Evolutionary conservation across 306 rosid genomes (phyloP).

Genomic region (Vachellia pachyceras): DNA sequence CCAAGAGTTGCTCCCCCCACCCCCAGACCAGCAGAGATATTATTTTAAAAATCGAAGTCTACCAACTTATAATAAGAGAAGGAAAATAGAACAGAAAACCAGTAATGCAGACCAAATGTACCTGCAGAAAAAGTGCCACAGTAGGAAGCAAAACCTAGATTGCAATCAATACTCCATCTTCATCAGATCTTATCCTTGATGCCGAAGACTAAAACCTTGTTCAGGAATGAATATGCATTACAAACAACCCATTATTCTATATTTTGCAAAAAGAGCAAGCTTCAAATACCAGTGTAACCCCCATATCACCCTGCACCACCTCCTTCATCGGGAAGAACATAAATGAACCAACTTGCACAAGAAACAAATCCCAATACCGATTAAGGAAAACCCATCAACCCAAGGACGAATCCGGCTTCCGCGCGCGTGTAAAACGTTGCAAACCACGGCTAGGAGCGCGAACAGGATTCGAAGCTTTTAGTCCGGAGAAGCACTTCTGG

Average conservation of each 20-base stretch:
- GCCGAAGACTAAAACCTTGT: constrained; percentile 35
- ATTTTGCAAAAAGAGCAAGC: not conserved
- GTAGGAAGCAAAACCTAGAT: constrained; percentile 41
- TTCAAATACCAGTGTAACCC: not conserved
- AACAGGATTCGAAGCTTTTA: not conserved
- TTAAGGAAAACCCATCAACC: constrained; percentile 12
- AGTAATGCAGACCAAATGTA: constrained; percentile 45
- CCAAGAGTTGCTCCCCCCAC: constrained; percentile 17
- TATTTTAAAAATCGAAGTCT: constrained; percentile 35
- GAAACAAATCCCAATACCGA: constrained; percentile 40
- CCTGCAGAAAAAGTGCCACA: constrained; percentile 47
- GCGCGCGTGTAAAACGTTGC: constrained; percentile 42
- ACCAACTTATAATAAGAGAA: constrained; percentile 33
- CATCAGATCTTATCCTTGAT: constrained; percentile 55
- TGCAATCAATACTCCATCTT: constrained; percentile 47
- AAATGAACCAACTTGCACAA: constrained; percentile 25
- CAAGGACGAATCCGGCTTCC: constrained; percentile 38
- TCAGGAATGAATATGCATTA: constrained; percentile 33
- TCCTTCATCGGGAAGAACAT: constrained; percentile 37
- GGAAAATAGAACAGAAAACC: not conserved
- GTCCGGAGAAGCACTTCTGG: not conserved
- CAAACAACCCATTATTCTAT: constrained; percentile 42
- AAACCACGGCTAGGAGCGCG: constrained; percentile 22
- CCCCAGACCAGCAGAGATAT: constrained; percentile 29
- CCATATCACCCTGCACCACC: not conserved